Evolutionary conservation across 306 rosid species (phyloP).

Genomic region (Malus sieversii): DNA sequence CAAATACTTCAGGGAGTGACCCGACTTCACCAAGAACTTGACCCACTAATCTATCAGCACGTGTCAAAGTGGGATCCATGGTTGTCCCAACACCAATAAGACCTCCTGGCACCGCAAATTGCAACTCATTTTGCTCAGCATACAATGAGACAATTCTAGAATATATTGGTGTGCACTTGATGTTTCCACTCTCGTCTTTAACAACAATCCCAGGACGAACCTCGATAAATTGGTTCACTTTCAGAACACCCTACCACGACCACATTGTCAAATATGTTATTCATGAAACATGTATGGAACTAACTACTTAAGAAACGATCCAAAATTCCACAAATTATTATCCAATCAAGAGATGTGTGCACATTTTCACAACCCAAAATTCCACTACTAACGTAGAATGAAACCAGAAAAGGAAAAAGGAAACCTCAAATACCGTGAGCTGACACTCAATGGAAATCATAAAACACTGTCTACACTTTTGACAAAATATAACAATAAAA

Average conservation of each 20-base stretch:
- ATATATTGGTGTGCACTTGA: slow-evolving; percentile 85
- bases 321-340: neutral
- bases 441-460: neutral
- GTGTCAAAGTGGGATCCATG: slow-evolving; percentile 96
- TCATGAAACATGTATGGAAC: neutral
- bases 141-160: slow-evolving; percentile 86
- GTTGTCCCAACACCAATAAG: slow-evolving; percentile 92
- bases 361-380: neutral
- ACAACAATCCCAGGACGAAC: slow-evolving; percentile 98
- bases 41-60: slow-evolving; percentile 95
- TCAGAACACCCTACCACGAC: slow-evolving; percentile 72
- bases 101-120: slow-evolving; percentile 95
- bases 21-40: slow-evolving; percentile 99
- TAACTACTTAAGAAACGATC: neutral
- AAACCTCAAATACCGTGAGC: neutral
- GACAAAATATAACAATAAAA: slow-evolving; percentile 4
- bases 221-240: slow-evolving; percentile 87
- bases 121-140: slow-evolving; percentile 92
- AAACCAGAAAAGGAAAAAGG: neutral
- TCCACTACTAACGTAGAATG: neutral
- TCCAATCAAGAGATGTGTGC: neutral
- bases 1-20: slow-evolving; percentile 79
- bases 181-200: slow-evolving; percentile 84
- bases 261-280: slow-evolving; percentile 7
- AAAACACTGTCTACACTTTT: neutral